Base-by-base conservation (phyloP, 208 protist species). In the Trypanosoma brucei region DNA sequence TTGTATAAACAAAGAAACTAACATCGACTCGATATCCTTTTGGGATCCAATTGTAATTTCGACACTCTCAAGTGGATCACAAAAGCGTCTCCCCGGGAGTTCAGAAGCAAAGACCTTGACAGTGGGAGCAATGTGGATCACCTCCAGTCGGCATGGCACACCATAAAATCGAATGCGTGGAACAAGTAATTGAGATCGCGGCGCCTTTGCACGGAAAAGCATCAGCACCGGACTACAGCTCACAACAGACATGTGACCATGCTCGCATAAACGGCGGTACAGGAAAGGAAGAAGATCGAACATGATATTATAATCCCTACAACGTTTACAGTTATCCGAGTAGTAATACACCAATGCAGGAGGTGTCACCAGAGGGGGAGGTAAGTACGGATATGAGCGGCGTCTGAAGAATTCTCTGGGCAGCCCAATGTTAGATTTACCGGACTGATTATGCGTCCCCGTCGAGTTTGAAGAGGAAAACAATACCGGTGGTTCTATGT, bases 151-250 rank as follows among this genome's bases (percentile, higher is more conserved):
- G 22, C 22, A 22, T 22, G 22, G 22, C 22, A 22, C 22, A 52
- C 62, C 50, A 49, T 85, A 73, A 22, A 84, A 11, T 38, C 49
- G 55, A 22, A 88, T 8, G 40, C 61, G 40, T 2, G 82, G 82
- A 31, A 80, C 57, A 35, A 51, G 44, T 8, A 55, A 61, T 34
- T 76, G 72, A 5, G 55, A 39, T 9, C 58, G 31, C 0, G 45
- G 58, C 14, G 74, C 59, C 33, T 42, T 55, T 13, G 68, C 71
- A 37, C 76, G 55, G 38, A 89, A 40, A 59, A 85, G 84, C 33
- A 89, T 65, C 33, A 81, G 62, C 14, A 89, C 14, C n/a, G 83
- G 83, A 61, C 79, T 89, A 50, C 83, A 89, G 54, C 83, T 79
- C 13, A 83, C 55, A 58, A 89, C 77, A 42, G 51, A 80, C 33